Evolutionary conservation across 2,329 filamentous ascomycete species (phyloP).

Genomic region (Calcarisporium arbuscula): DNA sequence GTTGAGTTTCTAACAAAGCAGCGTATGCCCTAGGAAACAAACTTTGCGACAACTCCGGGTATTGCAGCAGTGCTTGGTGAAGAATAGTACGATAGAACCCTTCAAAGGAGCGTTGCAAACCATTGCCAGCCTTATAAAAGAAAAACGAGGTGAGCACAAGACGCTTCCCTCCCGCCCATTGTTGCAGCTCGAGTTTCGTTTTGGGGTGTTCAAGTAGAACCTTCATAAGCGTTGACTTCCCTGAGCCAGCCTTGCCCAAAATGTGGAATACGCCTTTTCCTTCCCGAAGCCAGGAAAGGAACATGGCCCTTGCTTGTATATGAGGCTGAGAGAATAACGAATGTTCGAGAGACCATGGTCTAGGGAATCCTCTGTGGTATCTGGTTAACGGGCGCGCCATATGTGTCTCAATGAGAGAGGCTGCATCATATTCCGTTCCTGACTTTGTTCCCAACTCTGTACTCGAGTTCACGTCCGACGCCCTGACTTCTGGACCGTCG

Average conservation of each 20-base stretch:
- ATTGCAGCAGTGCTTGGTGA: constrained; percentile 7
- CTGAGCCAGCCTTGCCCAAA: constrained; percentile 26
- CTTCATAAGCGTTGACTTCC: constrained; percentile 36
- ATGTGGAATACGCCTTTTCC: constrained; percentile 19
- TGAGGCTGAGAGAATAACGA: too few relatives aligned
- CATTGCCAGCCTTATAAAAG: constrained; percentile 9
- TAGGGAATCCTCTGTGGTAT: too few relatives aligned
- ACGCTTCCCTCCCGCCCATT: constrained; percentile 1
- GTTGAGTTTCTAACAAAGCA: too few relatives aligned
- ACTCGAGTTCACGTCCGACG: too few relatives aligned
- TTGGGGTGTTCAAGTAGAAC: constrained; percentile 8
- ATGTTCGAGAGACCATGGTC: too few relatives aligned
- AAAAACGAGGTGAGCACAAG: constrained; percentile 6
- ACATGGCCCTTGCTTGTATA: too few relatives aligned
- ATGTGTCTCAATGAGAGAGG: too few relatives aligned
- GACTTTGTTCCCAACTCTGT: too few relatives aligned
- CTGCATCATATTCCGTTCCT: too few relatives aligned
- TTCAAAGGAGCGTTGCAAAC: constrained; percentile 10
- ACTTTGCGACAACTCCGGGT: constrained; percentile 3
- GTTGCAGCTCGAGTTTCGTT: neutral
- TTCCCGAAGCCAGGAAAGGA: constrained; percentile 18
- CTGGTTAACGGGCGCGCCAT: too few relatives aligned
- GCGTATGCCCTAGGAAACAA: too few relatives aligned
- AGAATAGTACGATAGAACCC: constrained; percentile 9
- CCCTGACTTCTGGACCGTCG: too few relatives aligned